Evolutionary conservation across 164 flowering plant species (phyloP).

Genomic region (Macadamia tetraphylla): DNA sequence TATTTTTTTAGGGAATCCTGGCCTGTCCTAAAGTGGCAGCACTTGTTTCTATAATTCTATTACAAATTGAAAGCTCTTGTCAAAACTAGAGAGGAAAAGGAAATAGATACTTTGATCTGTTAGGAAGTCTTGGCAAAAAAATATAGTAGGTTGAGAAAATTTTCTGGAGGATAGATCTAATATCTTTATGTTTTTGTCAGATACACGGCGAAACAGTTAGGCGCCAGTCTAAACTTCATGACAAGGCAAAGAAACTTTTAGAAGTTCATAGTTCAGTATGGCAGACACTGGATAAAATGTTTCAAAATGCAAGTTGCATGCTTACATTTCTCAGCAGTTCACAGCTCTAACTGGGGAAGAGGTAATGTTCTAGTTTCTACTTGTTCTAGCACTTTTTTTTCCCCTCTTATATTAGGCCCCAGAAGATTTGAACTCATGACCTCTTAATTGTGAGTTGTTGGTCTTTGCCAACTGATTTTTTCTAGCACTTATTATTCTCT

Average conservation of each 20-base stretch:
- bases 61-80: no score
- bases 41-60: no score
- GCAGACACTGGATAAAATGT: conserved; percentile 72
- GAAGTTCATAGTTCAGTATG: conserved; percentile 66
- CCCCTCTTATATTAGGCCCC: no score
- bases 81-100: no score
- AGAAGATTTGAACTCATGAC: no score
- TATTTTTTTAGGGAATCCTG: no score
- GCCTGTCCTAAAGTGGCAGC: no score
- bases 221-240: conserved; percentile 45
- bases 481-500: background rate
- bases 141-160: background rate
- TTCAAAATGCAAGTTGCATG: conserved; percentile 87
- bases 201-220: conserved; percentile 91
- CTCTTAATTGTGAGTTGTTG: no score
- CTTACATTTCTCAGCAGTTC: conserved; percentile 84
- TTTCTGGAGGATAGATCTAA: background rate
- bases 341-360: conserved; percentile 34
- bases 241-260: conserved; percentile 66
- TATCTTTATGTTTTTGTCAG: conserved; percentile 30
- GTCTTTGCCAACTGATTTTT: no score
- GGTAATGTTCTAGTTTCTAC: background rate
- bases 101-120: no score
- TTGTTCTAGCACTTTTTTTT: background rate
- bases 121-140: background rate